Evolutionary conservation across 2,329 filamentous ascomycete genomes (phyloP), one percentile per base, ranked within the genome.

Genomic region (Talaromyces sp.): DNA sequence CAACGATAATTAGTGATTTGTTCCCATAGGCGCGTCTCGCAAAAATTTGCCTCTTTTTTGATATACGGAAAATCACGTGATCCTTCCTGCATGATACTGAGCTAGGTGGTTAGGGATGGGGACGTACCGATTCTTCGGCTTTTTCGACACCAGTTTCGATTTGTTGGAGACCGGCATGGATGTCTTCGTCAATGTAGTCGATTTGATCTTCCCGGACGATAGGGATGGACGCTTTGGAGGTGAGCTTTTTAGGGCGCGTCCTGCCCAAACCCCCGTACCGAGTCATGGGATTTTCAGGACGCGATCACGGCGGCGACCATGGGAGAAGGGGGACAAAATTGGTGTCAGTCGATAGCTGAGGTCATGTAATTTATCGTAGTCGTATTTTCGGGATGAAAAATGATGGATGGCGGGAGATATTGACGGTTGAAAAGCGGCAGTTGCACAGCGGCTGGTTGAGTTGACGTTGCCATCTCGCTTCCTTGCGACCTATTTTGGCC

Each of bases 111-210:
- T 66, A 55, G 68, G 49, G 67, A 71, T 70, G 41, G 46, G 67
- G 68, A 90, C 92, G 86, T 79, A 97, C 95, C 81, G 93, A 93
- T 86, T 98, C 93, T 80, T 99, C 95, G 66, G 88, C 90, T 75
- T 96, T 93, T 78, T 99, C 95, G 70, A 99, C 95, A 78, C 95
- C 95, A 67, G 93, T 97, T 74, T 95, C 92, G 74, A 97, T 91
- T 71, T 88, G 91, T 79, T 83, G 86, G 81, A 85, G 90, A 74
- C 89, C 89, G 68, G 89, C 89, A 74, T 93, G 87, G 70, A 90
- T 86, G 67, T 88, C 86, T 78, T 96, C 91, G 77, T 97, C 96
- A 77, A 92, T 86, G 71, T 89, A 83, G 73, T 97, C 92, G 78
- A 98, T 89, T 74, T 98, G 90, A 77, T 91, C 84, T 80, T 98